Base-by-base conservation (phyloP, 2,329 filamentous ascomycete species). In the Dendrostoma leiphaemia region DNA sequence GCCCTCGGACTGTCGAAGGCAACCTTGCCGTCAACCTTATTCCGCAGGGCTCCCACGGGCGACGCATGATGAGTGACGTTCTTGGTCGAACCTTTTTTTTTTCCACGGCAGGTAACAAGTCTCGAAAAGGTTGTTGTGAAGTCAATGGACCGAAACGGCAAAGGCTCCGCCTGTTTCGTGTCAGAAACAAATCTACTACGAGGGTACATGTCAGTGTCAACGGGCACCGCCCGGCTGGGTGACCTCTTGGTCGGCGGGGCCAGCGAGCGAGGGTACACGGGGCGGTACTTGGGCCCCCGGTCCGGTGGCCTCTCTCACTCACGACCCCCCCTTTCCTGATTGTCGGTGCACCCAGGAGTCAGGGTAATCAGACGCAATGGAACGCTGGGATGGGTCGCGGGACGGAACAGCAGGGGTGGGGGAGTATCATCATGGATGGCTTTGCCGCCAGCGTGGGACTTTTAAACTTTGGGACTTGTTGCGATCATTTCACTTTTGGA, bases 391-490 rank as follows among this genome's bases (percentile, higher is more conserved):
- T 26, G 32, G 32, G 26, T 41, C 23, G 43, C 53, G 53, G 53
- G 47, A 54, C 47, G 47, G 45, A 31, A 48, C 24, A 15, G 32
- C 19, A 35, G 32, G 45, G 37, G 37, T n/a, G n/a, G n/a, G 37
- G 37, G 37, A 46, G 49, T 48, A 48, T 44, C 43, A 48, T 35
- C 34, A 40, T 48, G 41, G 21, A 37, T 50, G 43, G 51, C 38
- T n/a, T n/a, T n/a, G n/a, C n/a, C 51, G 51, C 51, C 35, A 38
- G 41, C 45, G 37, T 47, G 40, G 53, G 53, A 47, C 40, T 31
- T 56, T 48, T 56, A 56, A 56, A 52, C 53, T 56, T 56, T 56
- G 49, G 49, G 49, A 48, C 49, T 56, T 56, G 44, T 53, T 51
- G 49, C 44, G 43, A 56, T 56, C 50, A 53, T 48, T 51, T 51